Evolutionary conservation across 495 filamentous ascomycete species (phyloP).

Genomic region (Hypoxylon fragiforme): DNA sequence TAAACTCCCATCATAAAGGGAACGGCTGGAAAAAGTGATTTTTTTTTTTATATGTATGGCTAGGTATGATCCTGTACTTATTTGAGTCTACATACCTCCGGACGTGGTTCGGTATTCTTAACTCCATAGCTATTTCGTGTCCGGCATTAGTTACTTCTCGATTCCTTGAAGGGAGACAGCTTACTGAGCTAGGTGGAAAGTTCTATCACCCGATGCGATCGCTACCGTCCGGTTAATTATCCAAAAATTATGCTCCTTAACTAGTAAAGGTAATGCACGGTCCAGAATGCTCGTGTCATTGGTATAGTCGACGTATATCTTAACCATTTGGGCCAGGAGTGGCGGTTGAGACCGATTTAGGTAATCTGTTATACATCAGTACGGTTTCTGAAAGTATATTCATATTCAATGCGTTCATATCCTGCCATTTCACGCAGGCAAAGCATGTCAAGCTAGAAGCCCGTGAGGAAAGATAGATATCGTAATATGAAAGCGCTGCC

Average conservation of each 20-base stretch:
- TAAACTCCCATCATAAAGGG: too few species aligned
- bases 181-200: conserved; percentile 47
- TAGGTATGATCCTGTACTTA: too few species aligned
- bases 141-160: too few species aligned
- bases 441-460: too few species aligned
- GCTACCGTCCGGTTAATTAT: conserved; percentile 46
- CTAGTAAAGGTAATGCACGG: conserved; percentile 49
- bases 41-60: too few species aligned
- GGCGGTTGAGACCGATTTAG: conserved; percentile 54
- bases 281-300: conserved; percentile 53
- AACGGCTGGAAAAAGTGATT: too few species aligned
- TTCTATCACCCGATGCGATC: conserved; percentile 39
- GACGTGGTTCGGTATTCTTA: conserved; percentile 52
- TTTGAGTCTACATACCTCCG: conserved; percentile 46
- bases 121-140: conserved; percentile 48
- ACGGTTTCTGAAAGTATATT: too few species aligned
- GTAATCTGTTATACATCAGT: conserved; percentile 39
- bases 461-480: too few species aligned
- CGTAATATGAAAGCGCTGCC: neutral
- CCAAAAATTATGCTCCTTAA: conserved; percentile 55
- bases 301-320: conserved; percentile 52
- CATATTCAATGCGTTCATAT: too few species aligned
- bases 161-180: conserved; percentile 3
- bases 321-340: conserved; percentile 54
- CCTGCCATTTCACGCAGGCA: too few species aligned